phyloP scores from a whole-genome alignment of 768 basidiomycete species.

The Termitomyces sp. region DNA sequence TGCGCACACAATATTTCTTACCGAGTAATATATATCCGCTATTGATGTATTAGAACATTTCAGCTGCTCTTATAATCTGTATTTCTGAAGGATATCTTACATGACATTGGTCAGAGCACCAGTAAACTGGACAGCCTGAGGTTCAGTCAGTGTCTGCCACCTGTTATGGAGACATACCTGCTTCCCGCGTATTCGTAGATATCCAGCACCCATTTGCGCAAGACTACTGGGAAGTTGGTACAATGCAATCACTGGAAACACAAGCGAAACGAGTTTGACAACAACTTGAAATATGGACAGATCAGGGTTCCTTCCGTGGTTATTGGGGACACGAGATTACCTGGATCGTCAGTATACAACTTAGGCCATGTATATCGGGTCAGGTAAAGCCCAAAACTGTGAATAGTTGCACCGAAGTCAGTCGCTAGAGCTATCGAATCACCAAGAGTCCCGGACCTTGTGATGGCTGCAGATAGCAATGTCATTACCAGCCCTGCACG shows the following conservation, averaged over 20 bases:
- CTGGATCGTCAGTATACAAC: too few relatives aligned
- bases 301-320: not conserved
- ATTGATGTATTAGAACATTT: not conserved
- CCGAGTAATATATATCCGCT: slow-evolving; percentile 2
- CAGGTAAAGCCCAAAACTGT: not conserved
- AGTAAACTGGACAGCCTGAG: slow-evolving; percentile 45
- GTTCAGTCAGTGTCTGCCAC: too few relatives aligned
- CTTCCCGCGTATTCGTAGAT: too few relatives aligned
- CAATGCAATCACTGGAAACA: too few relatives aligned
- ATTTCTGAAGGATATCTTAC: slow-evolving; percentile 25
- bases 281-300: not conserved
- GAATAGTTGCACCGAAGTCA: not conserved
- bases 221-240: too few relatives aligned
- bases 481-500: slow-evolving; percentile 56
- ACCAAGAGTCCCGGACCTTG: too few relatives aligned
- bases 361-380: too few relatives aligned
- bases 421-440: not conserved
- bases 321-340: slow-evolving; percentile 7
- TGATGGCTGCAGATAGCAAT: too few relatives aligned
- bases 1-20: not conserved
- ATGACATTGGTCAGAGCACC: slow-evolving; percentile 78
- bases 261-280: too few relatives aligned
- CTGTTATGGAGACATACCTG: too few relatives aligned
- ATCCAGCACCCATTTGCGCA: too few relatives aligned
- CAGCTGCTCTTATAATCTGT: not conserved